Evolutionary conservation across 208 protist genomes (phyloP).

Genomic region (Crithidia brevicula): DNA sequence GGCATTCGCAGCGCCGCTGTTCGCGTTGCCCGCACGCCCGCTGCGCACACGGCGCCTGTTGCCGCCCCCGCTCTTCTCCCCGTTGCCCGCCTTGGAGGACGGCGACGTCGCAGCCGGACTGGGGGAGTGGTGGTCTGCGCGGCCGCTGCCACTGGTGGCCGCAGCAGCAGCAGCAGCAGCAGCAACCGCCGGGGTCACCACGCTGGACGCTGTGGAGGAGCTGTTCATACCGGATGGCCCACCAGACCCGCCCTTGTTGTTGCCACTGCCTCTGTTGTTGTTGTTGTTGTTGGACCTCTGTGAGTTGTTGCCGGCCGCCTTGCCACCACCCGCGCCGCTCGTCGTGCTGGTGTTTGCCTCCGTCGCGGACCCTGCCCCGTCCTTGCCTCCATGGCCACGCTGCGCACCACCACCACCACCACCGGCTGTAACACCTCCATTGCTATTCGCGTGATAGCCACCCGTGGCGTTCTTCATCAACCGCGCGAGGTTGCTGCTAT

Average conservation of each 20-base stretch:
- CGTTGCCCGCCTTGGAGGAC: neutral
- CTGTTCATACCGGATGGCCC: slow-evolving; percentile 4
- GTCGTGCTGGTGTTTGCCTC: slow-evolving; percentile 11
- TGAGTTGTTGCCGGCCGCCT: neutral
- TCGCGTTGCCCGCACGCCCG: slow-evolving; percentile 5
- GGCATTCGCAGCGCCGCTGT: slow-evolving; percentile 6
- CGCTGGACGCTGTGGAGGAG: slow-evolving; percentile 9
- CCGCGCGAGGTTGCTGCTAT: slow-evolving; percentile 21
- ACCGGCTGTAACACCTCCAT: slow-evolving; percentile 8
- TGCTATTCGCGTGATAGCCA: slow-evolving; percentile 1
- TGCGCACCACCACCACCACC: slow-evolving; percentile 3
- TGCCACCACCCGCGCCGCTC: slow-evolving; percentile 1
- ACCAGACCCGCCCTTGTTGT: no score
- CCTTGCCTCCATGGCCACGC: slow-evolving; percentile 1
- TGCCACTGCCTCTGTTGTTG: neutral
- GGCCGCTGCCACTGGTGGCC: neutral
- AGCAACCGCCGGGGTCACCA: neutral
- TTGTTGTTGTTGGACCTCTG: slow-evolving; percentile 3
- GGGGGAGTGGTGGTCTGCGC: neutral
- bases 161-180: neutral
- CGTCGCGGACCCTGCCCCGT: neutral
- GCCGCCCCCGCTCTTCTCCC: neutral
- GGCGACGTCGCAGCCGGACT: neutral
- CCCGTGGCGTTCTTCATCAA: slow-evolving; percentile 6
- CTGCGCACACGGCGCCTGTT: slow-evolving; percentile 14